These are phyloP conservation scores for Malus orientalis DNA, from an alignment of 306 rosid genomes.

Conservation along the genomic window DNA sequence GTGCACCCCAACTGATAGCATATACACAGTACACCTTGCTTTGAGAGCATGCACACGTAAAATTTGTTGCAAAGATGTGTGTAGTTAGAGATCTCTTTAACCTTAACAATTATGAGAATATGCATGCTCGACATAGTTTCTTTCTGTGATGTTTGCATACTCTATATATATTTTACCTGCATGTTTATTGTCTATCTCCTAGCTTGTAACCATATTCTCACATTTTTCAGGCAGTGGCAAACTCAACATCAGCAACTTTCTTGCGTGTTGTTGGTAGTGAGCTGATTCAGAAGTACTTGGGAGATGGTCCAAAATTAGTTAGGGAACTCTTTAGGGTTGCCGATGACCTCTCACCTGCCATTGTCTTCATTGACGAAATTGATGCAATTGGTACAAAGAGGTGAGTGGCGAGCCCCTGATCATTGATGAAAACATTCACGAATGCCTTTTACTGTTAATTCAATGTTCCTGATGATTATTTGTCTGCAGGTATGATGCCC, in stretches of 20 bases:
- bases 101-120: not conserved
- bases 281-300: slow-evolving; percentile 86
- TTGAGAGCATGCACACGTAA: not conserved
- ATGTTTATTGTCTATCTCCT: not conserved
- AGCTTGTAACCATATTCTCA: not conserved
- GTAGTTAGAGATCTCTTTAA: not conserved
- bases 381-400: slow-evolving; percentile 97
- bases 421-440: not conserved
- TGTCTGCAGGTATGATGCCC: slow-evolving; percentile 78
- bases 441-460: not conserved
- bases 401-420: slow-evolving; percentile 49
- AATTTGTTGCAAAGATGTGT: not conserved
- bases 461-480: slow-evolving; percentile 5
- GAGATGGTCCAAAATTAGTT: slow-evolving; percentile 97
- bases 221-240: slow-evolving; percentile 81
- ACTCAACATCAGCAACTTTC: slow-evolving; percentile 97
- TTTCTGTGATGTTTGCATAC: not conserved
- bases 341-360: slow-evolving; percentile 93
- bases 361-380: slow-evolving; percentile 96
- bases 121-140: not conserved
- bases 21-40: not conserved
- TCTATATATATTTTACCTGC: not conserved
- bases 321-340: slow-evolving; percentile 98
- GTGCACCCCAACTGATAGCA: not conserved
- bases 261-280: slow-evolving; percentile 99